Base-by-base conservation (phyloP, 73 alveolate species). In the Diophrys sp. region DNA sequence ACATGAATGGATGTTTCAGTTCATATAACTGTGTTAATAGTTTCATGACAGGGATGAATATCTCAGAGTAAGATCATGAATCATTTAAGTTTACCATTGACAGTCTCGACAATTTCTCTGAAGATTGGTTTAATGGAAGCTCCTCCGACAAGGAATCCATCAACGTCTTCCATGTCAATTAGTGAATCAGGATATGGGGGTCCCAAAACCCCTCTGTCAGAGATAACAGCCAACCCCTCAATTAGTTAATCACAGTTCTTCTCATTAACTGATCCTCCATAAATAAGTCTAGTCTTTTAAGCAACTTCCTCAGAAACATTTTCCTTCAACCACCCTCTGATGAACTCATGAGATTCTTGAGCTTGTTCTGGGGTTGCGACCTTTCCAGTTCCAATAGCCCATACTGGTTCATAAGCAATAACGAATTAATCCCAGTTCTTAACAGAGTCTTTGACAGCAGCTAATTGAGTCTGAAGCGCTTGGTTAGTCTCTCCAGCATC, bases 111-210 rank as follows among this genome's bases (percentile, higher is more conserved):
- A 0, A 89, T 89, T 69, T 62, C 72, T 1, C 66, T 73, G 80
- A 89, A 89, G 0, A 88, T 74, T 28, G 73, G 73, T 85, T 87
- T 95, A 71, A 95, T 81, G 28, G 98, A 93, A 29, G 99, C 99
- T 23, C 97, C 98, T 30, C 98, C 99, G 62, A 95, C 97, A 32
- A 95, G 83, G 90, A 95, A 95, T 73, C 99, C 99, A 69, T 95
- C 99, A 68, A 95, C 83, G 76, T 95, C 93, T 82, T 75, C 85
- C 88, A 32, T 71, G 34, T 5, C 29, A 14, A 81, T 81, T n/a
- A n/a, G n/a, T n/a, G n/a, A n/a, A n/a, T n/a, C n/a, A n/a, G n/a
- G n/a, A n/a, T n/a, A n/a, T n/a, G n/a, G n/a, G n/a, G n/a, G n/a
- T n/a, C n/a, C n/a, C n/a, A n/a, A n/a, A n/a, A n/a, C n/a, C n/a